A percentile compares a stretch with the other conserved stretches of the same genome.
phyloP scores from a whole-genome alignment of 192 early-diverging fungal species.

The Radiomyces spectabilis region DNA sequence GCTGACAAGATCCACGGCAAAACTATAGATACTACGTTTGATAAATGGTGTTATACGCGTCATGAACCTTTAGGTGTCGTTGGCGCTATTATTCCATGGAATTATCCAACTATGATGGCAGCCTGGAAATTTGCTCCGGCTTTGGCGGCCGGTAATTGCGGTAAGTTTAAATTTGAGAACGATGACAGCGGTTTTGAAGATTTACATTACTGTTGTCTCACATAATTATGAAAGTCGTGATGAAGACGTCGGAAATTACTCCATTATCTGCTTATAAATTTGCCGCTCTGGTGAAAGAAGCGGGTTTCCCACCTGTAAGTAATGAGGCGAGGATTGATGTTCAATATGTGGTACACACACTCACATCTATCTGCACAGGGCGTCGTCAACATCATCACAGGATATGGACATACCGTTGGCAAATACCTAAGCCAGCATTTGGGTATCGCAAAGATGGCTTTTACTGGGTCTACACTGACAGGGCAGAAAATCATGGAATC shows the following conservation, averaged over 20 bases:
- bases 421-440: slow-evolving; percentile 35
- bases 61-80: slow-evolving; percentile 64
- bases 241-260: slow-evolving; percentile 74
- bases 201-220: too few relatives aligned
- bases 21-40: slow-evolving; percentile 37
- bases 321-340: too few relatives aligned
- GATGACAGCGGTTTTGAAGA: too few relatives aligned
- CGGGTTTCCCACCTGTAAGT: slow-evolving; percentile 65
- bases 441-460: slow-evolving; percentile 45
- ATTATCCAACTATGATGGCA: slow-evolving; percentile 64
- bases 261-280: slow-evolving; percentile 57
- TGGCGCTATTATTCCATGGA: slow-evolving; percentile 76
- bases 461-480: slow-evolving; percentile 38
- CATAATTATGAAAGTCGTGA: too few relatives aligned
- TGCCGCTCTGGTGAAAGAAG: slow-evolving; percentile 54
- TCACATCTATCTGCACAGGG: too few relatives aligned
- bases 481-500: slow-evolving; percentile 1
- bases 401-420: slow-evolving; percentile 56
- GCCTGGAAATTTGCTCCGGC: slow-evolving; percentile 79
- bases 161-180: too few relatives aligned
- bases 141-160: slow-evolving; percentile 69
- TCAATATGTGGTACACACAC: too few relatives aligned
- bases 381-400: slow-evolving; percentile 83
- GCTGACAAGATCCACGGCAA: slow-evolving; percentile 56
- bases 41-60: slow-evolving; percentile 45